Percentiles rank a stretch among this genome's conserved stretches.
phyloP scores from a whole-genome alignment of 306 rosid species.

The Prunus padus region DNA sequence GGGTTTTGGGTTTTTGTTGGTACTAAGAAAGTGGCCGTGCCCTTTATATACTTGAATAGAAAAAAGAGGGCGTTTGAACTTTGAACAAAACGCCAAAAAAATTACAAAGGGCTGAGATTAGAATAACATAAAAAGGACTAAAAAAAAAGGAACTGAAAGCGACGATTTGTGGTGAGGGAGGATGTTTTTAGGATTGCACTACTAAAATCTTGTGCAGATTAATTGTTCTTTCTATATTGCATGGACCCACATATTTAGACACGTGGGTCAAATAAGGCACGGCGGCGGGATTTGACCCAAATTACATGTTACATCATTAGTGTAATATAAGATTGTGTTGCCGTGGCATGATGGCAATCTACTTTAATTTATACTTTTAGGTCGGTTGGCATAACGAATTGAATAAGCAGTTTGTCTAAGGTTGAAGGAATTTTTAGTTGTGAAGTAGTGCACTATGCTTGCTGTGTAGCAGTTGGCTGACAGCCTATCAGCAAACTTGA shows the following conservation, averaged over 20 bases:
- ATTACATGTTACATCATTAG: neutral
- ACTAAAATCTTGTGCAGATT: neutral
- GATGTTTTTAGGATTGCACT: constrained; percentile 16
- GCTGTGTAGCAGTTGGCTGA: neutral
- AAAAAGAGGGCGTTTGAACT: neutral
- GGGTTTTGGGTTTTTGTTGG: neutral
- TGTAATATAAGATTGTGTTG: neutral
- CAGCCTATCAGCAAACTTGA: neutral
- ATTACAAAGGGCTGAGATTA: neutral
- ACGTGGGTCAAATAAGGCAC: constrained; percentile 36
- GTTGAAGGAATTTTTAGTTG: neutral
- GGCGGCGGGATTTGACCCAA: constrained; percentile 40
- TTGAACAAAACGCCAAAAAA: neutral
- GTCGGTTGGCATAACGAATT: neutral
- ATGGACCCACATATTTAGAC: neutral
- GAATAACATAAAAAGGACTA: neutral
- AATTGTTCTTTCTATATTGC: neutral
- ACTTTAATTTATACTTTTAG: too few species aligned
- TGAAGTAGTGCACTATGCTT: neutral
- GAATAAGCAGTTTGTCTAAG: neutral
- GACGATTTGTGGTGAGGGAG: constrained; percentile 16
- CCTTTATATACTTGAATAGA: constrained; percentile 31
- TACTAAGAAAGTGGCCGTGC: neutral
- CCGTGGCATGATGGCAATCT: neutral
- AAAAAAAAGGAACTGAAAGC: neutral